These are phyloP conservation scores for Acanthamoeba sp. DNA, from an alignment of 208 protist species.

Conservation along the genomic window DNA sequence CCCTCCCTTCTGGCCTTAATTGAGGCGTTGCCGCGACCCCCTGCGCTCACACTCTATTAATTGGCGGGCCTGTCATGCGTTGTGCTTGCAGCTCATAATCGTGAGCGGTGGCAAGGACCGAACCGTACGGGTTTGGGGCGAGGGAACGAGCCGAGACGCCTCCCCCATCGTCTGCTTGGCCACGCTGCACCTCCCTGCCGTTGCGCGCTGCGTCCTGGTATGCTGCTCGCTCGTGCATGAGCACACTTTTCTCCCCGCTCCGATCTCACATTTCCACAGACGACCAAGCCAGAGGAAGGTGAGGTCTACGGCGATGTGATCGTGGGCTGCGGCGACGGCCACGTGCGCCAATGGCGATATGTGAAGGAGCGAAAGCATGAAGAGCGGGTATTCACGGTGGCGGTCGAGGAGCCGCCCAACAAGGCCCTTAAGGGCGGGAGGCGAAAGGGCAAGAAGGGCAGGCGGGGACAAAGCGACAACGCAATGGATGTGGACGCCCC, in stretches of 20 bases:
- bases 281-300: background rate
- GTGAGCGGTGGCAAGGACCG: constrained; percentile 20
- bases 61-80: no score
- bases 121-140: constrained; percentile 7
- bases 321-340: constrained; percentile 19
- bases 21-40: background rate
- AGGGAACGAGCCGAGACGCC: background rate
- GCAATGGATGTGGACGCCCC: background rate
- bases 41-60: background rate
- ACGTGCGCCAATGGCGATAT: background rate
- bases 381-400: background rate
- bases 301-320: background rate
- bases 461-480: background rate
- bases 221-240: background rate
- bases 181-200: background rate
- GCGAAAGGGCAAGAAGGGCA: constrained; percentile 1
- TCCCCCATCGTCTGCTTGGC: background rate
- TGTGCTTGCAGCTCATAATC: background rate
- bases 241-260: no score
- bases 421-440: background rate
- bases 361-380: background rate
- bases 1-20: background rate
- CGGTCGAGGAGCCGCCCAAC: background rate
- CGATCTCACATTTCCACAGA: background rate
- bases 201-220: background rate